Evolutionary conservation across 257 asterid genomes (phyloP).

Genomic region (Primulina tabacum): DNA sequence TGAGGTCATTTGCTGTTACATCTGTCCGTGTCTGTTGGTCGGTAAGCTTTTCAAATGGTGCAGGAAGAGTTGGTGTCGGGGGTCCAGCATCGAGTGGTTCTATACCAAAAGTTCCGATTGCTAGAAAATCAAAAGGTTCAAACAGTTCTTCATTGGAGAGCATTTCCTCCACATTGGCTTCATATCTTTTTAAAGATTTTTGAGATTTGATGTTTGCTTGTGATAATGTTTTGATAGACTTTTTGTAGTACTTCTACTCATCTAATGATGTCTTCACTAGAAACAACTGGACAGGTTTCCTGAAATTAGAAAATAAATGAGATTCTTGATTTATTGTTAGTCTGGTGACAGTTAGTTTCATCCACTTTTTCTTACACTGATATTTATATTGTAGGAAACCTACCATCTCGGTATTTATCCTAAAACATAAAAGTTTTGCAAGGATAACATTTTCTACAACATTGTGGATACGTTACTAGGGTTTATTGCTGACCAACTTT

Average conservation of each 20-base stretch:
- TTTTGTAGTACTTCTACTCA: slow-evolving; percentile 38
- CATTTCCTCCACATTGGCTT: slow-evolving; percentile 31
- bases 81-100: slow-evolving; percentile 51
- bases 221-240: slow-evolving; percentile 35
- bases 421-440: neutral
- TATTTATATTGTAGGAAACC: neutral
- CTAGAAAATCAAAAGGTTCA: slow-evolving; percentile 74
- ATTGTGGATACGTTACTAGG: neutral
- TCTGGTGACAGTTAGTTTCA: slow-evolving; percentile 3
- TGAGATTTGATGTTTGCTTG: slow-evolving; percentile 27
- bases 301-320: slow-evolving; percentile 32
- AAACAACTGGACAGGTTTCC: slow-evolving; percentile 43
- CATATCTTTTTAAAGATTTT: slow-evolving; percentile 29
- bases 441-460: neutral
- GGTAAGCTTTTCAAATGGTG: slow-evolving; percentile 35
- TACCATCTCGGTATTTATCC: slow-evolving; percentile 4
- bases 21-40: slow-evolving; percentile 37
- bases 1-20: slow-evolving; percentile 54
- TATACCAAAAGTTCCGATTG: slow-evolving; percentile 82
- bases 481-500: slow-evolving; percentile 1
- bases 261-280: slow-evolving; percentile 36
- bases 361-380: slow-evolving; percentile 17
- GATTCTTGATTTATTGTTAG: slow-evolving; percentile 21
- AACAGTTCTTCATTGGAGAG: slow-evolving; percentile 41
- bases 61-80: slow-evolving; percentile 66